Base-by-base conservation (phyloP, 345 rosid genomes). In the Arabis alpina region DNA sequence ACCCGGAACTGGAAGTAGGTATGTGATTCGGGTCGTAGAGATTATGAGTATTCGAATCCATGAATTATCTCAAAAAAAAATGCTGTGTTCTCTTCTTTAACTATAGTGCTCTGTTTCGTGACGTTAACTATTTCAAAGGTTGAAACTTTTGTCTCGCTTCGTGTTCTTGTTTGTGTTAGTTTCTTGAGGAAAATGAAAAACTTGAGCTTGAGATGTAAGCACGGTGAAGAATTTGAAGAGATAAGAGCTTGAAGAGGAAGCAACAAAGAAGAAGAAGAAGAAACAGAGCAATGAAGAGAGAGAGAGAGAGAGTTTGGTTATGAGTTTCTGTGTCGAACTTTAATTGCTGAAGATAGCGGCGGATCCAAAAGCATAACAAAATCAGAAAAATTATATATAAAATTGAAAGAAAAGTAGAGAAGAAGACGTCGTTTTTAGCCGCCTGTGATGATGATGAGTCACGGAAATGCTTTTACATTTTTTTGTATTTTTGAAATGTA, bases 211-310 rank as follows among this genome's bases (percentile, higher is more conserved):
- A 62, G 80, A 77, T 61, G 63, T 77, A 88, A 88, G 96, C 90
- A 80, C 4, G 19, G 52, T 25, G 52, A 6, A 32, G 81, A 71
- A 68, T 24, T 30, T 41, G 32, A 3, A 4, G 50, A 76, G 93
- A 90, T 83, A 88, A 87, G 88, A 93, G 60, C 96, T 88, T 93
- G 81, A 74, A 75, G 81, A 74, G 50, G 84, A 88, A 90, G 90
- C 83, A 81, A 85, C 76, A 5, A 24, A 16, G 54, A 56, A 14
- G 54, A 43, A 14, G 54, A 43, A 56, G 40, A 16, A 62, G 49
- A 54, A 51, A 71, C 32, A 41, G 66, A 30, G 0, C 30, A 37
- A 36, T 61, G 68, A 14, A 55, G 12, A 59, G 63, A 16, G 76
- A 37, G 1, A 41, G 48, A 73, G 73, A 68, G 70, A 61, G 39